Base-by-base conservation (phyloP, 2,329 filamentous ascomycete species). In the Herpotrichia juniperi region DNA sequence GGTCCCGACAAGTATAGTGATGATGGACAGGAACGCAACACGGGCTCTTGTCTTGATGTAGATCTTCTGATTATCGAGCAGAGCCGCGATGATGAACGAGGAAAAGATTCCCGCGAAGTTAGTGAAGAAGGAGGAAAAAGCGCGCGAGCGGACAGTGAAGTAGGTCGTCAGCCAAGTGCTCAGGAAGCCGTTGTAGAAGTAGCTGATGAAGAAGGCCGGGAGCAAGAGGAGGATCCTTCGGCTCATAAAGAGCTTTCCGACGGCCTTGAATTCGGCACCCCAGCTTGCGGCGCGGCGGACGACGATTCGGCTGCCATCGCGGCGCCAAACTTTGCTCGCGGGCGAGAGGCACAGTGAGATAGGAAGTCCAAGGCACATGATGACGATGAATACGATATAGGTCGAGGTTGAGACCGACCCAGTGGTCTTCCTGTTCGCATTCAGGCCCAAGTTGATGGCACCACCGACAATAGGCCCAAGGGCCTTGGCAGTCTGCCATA, bases 401-500 rank as follows among this genome's bases (percentile, higher is more conserved):
- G 76, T 79, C 10, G 74, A 62, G 14, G 67, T 70, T 0, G 66
- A 66, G 0, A 76, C 70, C n/a, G 72, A 71, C 16, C 76, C 76
- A 2, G 64, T 59, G 0, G 74, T 70, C 19, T 72, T 68, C 10
- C 67, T 60, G 30, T 66, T 67, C 24, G 71, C 66, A 55, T 81
- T 83, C 9, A 83, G 60, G 0, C 74, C 81, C 2, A 83, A 68
- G 17, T 78, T 78, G 54, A 82, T 81, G 2, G 78, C 74, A 2
- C 79, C 80, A 10, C 81, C 80, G 7, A 83, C 74, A 22, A 82
- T 78, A 16, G 69, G 69, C 9, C 69, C 69, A 42, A 67, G 58
- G 6, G 68, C 68, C 47, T 72, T 72, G 5, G 68, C 68, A 7
- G 63, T 66, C 50, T 72, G 68, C 69, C 69, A 73, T 30, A 73